Evolutionary conservation across 306 rosid genomes (phyloP).

Genomic region (Vicia sativa): DNA sequence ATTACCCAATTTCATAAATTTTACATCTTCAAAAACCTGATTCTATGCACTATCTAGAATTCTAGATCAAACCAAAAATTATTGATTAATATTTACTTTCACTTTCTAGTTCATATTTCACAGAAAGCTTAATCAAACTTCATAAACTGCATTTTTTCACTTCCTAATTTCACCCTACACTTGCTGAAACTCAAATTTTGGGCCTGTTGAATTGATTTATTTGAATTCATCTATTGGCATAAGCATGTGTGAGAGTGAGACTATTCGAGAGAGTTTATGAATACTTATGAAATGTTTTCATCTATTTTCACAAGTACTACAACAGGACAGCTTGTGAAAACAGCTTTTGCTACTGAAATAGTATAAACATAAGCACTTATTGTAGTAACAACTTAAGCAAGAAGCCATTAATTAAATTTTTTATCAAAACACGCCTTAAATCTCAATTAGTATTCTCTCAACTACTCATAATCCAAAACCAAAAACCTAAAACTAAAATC

Average conservation of each 20-base stretch:
- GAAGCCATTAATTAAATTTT: not conserved
- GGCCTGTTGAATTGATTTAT: not conserved
- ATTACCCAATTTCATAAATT: constrained; percentile 21
- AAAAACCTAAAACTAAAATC: too few relatives aligned
- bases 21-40: not conserved
- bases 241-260: too few relatives aligned
- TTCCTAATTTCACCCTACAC: constrained; percentile 9
- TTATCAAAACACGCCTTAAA: not conserved
- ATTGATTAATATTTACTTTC: constrained; percentile 7
- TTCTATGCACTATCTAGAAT: constrained; percentile 1
- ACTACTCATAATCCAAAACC: constrained; percentile 3
- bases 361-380: too few relatives aligned
- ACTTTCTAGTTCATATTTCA: not conserved
- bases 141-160: not conserved
- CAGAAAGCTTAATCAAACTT: constrained; percentile 12
- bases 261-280: too few relatives aligned
- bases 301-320: too few relatives aligned
- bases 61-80: constrained; percentile 4
- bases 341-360: too few relatives aligned
- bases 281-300: too few relatives aligned
- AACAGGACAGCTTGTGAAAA: too few relatives aligned
- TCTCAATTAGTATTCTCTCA: not conserved
- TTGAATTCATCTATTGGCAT: not conserved
- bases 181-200: constrained; percentile 18
- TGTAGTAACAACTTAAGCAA: too few relatives aligned